Evolutionary conservation across 2,329 filamentous ascomycete species (phyloP).

Genomic region (Ophiostoma himal-ulmi): DNA sequence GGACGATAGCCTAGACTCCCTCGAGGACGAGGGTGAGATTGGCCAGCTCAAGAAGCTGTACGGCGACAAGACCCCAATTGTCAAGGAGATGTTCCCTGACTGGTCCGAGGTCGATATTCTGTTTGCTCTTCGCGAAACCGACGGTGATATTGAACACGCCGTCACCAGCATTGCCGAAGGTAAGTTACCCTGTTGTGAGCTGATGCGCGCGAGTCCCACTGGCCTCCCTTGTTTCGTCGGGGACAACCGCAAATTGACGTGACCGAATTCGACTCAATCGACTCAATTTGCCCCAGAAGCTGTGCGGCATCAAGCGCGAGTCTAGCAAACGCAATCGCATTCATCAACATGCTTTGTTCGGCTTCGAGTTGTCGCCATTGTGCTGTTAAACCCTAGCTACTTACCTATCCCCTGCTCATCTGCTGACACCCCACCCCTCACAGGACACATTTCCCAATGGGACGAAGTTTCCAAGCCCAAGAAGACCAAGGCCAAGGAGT

Average conservation of each 20-base stretch:
- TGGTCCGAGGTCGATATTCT: slow-evolving; percentile 96
- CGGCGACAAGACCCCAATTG: slow-evolving; percentile 66
- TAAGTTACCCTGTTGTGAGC: slow-evolving; percentile 36
- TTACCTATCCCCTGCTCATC: background rate
- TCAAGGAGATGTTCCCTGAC: slow-evolving; percentile 90
- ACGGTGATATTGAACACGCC: slow-evolving; percentile 68
- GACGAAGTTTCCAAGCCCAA: slow-evolving; percentile 73
- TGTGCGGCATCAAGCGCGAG: background rate
- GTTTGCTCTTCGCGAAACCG: slow-evolving; percentile 83
- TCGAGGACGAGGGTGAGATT: slow-evolving; percentile 80
- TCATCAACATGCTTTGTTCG: background rate
- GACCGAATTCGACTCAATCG: background rate
- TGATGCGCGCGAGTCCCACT: background rate
- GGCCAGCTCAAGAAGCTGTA: slow-evolving; percentile 90
- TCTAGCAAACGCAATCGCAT: background rate
- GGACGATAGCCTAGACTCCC: slow-evolving; percentile 54
- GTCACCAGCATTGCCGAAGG: slow-evolving; percentile 76
- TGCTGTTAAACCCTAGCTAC: background rate
- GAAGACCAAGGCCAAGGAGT: slow-evolving; percentile 66
- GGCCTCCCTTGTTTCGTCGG: slow-evolving; percentile 1
- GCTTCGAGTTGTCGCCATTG: background rate
- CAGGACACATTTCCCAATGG: slow-evolving; percentile 77
- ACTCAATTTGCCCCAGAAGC: background rate
- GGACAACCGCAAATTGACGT: background rate
- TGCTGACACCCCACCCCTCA: background rate